Evolutionary conservation across 805 yeast species (phyloP).

Genomic region (Candida nitratophila): DNA sequence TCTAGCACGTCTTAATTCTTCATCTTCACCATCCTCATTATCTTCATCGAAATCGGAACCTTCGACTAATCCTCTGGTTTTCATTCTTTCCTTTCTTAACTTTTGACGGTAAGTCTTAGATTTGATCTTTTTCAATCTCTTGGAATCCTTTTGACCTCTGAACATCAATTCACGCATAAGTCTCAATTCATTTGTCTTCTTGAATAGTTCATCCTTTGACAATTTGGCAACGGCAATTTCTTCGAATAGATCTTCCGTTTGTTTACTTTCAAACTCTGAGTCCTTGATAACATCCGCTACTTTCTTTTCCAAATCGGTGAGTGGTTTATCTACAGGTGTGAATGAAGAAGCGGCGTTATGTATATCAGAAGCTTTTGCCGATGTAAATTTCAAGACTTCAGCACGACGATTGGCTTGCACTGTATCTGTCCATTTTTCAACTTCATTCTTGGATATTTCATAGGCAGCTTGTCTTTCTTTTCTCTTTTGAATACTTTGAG

Average conservation of each 20-base stretch:
- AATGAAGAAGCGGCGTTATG: conserved; percentile 49
- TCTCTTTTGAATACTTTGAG: conserved; percentile 77
- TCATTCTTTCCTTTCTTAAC: conserved; percentile 74
- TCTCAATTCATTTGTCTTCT: conserved; percentile 76
- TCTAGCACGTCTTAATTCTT: conserved; percentile 70
- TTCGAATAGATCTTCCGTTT: conserved; percentile 78
- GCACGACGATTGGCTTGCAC: conserved; percentile 76
- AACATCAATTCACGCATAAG: conserved; percentile 95
- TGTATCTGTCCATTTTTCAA: conserved; percentile 81
- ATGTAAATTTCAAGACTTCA: conserved; percentile 69
- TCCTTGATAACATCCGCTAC: conserved; percentile 53
- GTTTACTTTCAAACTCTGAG: conserved; percentile 65
- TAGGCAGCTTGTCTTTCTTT: conserved; percentile 87
- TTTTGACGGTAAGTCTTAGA: conserved; percentile 84
- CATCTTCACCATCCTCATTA: conserved; percentile 49
- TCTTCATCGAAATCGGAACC: conserved; percentile 45
- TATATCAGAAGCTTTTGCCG: conserved; percentile 41
- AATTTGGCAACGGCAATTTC: conserved; percentile 77
- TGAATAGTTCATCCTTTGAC: conserved; percentile 69
- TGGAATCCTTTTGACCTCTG: conserved; percentile 88
- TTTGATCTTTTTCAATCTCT: conserved; percentile 88
- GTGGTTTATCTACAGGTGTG: conserved; percentile 37
- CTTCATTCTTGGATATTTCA: conserved; percentile 80
- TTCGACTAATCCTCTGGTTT: conserved; percentile 61
- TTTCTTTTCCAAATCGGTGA: conserved; percentile 60